These are phyloP conservation scores for Trametes cingulata DNA, from an alignment of 768 basidiomycete genomes.

Conservation along the genomic window DNA sequence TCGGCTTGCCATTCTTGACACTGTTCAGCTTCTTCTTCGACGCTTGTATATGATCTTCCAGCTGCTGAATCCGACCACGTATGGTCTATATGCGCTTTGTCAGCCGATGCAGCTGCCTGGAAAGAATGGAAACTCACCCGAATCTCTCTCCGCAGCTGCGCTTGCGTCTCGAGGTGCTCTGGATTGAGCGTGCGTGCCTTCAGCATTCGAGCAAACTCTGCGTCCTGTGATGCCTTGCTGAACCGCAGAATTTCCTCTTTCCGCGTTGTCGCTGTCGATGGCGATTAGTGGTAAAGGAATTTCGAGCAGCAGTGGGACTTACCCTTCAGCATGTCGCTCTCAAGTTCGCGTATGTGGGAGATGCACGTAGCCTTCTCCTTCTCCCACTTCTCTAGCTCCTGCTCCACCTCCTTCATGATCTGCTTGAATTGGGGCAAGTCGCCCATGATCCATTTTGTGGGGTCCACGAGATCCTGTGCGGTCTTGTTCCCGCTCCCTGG, in stretches of 20 bases:
- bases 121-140: constrained; percentile 48
- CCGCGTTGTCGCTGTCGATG: constrained; percentile 66
- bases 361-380: constrained; percentile 45
- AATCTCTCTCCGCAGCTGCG: constrained; percentile 68
- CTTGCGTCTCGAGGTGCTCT: constrained; percentile 84
- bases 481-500: constrained; percentile 41
- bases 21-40: constrained; percentile 71
- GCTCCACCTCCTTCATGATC: constrained; percentile 45
- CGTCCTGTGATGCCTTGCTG: constrained; percentile 73
- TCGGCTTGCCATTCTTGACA: constrained; percentile 59
- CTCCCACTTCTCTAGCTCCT: constrained; percentile 45
- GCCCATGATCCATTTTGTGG: constrained; percentile 52
- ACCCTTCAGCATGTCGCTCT: constrained; percentile 72
- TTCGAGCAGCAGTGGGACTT: constrained; percentile 9
- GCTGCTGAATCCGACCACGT: constrained; percentile 71
- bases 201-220: constrained; percentile 59
- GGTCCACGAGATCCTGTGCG: constrained; percentile 48
- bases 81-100: constrained; percentile 48
- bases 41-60: constrained; percentile 70
- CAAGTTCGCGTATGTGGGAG: constrained; percentile 53
- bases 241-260: constrained; percentile 83
- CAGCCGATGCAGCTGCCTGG: constrained; percentile 4
- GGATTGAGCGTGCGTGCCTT: constrained; percentile 56
- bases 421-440: constrained; percentile 56
- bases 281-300: neutral